Base-by-base conservation (phyloP, 768 basidiomycete genomes). In the Ephemerocybe angulata region DNA sequence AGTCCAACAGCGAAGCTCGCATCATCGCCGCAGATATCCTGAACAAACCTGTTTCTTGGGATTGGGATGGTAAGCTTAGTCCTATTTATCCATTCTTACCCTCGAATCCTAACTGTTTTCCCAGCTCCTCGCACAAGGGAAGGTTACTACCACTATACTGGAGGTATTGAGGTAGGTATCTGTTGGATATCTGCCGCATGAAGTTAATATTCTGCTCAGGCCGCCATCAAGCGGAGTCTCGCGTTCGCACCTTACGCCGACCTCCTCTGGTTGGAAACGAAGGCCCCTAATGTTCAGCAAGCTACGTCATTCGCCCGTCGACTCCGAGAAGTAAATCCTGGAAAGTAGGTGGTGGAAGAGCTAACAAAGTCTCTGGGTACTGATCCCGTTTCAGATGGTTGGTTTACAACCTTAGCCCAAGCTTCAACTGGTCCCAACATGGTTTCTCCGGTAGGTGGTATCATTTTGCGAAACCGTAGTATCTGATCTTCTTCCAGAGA, bases 261-360 rank as follows among this genome's bases (percentile, higher is more conserved):
- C 68, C 79, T 95, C 61, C 74, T 95, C 42, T 97, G 93, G 94
- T 79, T 95, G 41, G 94, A 96, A 74, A 97, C 94, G 2, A 93
- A 91, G 63, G 78, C 79, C n/a, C 93, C 94, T 8, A 81, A 93
- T 65, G 75, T 96, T 22, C 77, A 84, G 54, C 83, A 93, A 65
- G 93, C 93, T 2, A 77, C 83, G 30, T 80, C 76, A 29, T 93
- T 95, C 68, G 86, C 93, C 2, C 74, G 86, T 42, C 81, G 81
- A 64, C 89, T 95, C 61, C 75, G 88, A 51, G 81, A 81, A 58
- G 76, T 77, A 64, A 81, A 82, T 63, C 91, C 93, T 37, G 83
- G 77, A 58, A 92, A 90, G 86, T 86, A 57, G 51, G 78, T 63
- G 30, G 3, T 52, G 46, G 21, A 10, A 28, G 33, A 35, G 22